A percentile compares a stretch with the other conserved stretches of the same genome.
phyloP scores from a whole-genome alignment of 2,329 filamentous ascomycete species.

The Pezicula radicicola region DNA sequence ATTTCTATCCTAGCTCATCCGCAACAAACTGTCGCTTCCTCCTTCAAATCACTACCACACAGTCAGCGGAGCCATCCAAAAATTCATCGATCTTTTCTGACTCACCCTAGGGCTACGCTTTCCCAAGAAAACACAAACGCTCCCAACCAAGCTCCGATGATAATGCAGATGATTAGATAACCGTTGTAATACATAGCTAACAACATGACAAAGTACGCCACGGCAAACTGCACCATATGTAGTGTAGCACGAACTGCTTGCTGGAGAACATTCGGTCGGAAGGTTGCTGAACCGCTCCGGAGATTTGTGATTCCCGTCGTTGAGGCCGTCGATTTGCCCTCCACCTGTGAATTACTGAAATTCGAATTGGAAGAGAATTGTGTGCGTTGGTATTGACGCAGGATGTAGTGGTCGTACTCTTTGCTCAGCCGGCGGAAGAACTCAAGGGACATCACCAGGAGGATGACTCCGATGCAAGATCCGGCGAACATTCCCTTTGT shows the following conservation, averaged over 20 bases:
- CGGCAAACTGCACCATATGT: slow-evolving; percentile 68
- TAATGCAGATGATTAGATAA: slow-evolving; percentile 78
- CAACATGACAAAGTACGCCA: slow-evolving; percentile 80
- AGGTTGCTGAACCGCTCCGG: slow-evolving; percentile 14
- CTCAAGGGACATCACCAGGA: slow-evolving; percentile 72
- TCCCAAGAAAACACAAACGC: slow-evolving; percentile 75
- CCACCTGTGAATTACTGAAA: background rate
- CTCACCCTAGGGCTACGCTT: slow-evolving; percentile 31
- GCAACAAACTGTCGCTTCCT: slow-evolving; percentile 21
- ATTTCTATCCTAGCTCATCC: slow-evolving; percentile 8
- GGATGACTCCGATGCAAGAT: slow-evolving; percentile 73
- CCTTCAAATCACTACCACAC: slow-evolving; percentile 11
- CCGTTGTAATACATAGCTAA: slow-evolving; percentile 62
- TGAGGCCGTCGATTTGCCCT: background rate
- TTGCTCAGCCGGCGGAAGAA: slow-evolving; percentile 66
- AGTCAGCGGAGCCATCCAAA: background rate
- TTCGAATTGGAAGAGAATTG: slow-evolving; percentile 9
- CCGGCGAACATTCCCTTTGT: slow-evolving; percentile 72
- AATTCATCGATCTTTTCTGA: background rate
- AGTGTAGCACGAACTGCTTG: slow-evolving; percentile 65
- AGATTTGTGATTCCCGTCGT: background rate
- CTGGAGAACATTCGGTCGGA: slow-evolving; percentile 60
- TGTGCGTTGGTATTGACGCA: slow-evolving; percentile 47
- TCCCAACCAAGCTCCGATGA: slow-evolving; percentile 72
- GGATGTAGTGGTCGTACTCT: slow-evolving; percentile 68